These are phyloP conservation scores for Acmispon strigosus DNA, from an alignment of 306 rosid genomes.

Conservation along the genomic window DNA sequence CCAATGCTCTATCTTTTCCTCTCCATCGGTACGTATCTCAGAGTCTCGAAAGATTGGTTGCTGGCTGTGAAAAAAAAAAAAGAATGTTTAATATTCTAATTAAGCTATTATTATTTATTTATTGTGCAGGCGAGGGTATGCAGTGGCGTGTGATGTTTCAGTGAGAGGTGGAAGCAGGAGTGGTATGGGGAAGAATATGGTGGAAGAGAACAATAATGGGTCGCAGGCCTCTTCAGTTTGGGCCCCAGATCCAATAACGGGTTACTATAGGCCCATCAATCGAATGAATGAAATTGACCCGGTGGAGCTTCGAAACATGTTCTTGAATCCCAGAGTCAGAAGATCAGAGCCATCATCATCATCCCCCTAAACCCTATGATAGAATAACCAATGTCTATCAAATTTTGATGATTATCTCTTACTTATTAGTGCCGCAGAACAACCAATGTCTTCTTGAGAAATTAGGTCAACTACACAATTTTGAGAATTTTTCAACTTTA, in stretches of 20 bases:
- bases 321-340: constrained; percentile 28
- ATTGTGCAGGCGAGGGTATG: constrained; percentile 28
- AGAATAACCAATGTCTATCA: not conserved
- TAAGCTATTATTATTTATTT: not conserved
- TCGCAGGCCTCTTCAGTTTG: constrained; percentile 32
- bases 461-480: no score
- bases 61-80: no score
- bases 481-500: no score
- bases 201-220: constrained; percentile 9
- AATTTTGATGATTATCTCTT: not conserved
- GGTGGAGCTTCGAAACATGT: constrained; percentile 40
- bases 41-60: no score
- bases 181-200: no score
- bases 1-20: not conserved
- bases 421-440: no score
- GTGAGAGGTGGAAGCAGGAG: constrained; percentile 18
- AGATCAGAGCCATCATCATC: not conserved
- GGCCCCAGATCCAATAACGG: constrained; percentile 49
- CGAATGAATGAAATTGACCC: constrained; percentile 36
- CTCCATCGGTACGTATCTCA: constrained; percentile 6
- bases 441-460: no score
- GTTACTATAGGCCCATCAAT: constrained; percentile 47
- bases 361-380: not conserved
- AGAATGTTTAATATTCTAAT: no score
- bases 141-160: constrained; percentile 19